phyloP scores from a whole-genome alignment of 495 filamentous ascomycete genomes.

The Durotheca rogersii region DNA sequence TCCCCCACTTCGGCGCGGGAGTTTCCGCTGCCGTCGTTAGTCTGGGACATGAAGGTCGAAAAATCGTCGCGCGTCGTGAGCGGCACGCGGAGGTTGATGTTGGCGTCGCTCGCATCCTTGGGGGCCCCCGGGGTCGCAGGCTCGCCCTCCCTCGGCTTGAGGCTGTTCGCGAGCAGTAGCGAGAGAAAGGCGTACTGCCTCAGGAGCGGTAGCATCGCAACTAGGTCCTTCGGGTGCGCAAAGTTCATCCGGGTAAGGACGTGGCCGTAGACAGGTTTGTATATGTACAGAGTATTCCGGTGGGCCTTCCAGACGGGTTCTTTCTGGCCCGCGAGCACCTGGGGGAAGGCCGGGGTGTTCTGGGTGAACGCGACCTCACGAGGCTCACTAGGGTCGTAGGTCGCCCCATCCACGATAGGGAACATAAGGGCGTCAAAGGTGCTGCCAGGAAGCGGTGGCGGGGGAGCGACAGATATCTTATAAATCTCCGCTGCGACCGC shows the following conservation, averaged over 20 bases:
- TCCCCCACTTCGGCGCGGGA: too few species aligned
- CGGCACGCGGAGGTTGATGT: slow-evolving; percentile 3
- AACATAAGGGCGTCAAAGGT: slow-evolving; percentile 71
- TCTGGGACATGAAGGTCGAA: slow-evolving; percentile 33
- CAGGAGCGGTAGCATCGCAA: slow-evolving; percentile 71
- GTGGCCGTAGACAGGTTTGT: slow-evolving; percentile 68
- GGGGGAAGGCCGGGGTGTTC: slow-evolving; percentile 27
- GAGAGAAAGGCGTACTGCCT: slow-evolving; percentile 74
- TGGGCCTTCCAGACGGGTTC: slow-evolving; percentile 55
- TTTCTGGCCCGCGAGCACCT: slow-evolving; percentile 33
- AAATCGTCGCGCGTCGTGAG: slow-evolving; percentile 39
- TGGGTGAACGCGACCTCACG: slow-evolving; percentile 41
- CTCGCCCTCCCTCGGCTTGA: slow-evolving; percentile 38
- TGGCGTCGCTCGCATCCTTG: too few species aligned
- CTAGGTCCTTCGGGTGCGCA: slow-evolving; percentile 80
- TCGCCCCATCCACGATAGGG: slow-evolving; percentile 41
- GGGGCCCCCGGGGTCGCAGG: slow-evolving; percentile 16
- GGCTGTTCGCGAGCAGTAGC: slow-evolving; percentile 62
- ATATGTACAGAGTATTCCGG: slow-evolving; percentile 66
- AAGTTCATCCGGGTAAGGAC: slow-evolving; percentile 74
- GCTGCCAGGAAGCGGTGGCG: slow-evolving; percentile 51
- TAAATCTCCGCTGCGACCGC: slow-evolving; percentile 67
- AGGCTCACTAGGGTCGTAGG: slow-evolving; percentile 43
- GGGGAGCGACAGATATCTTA: slow-evolving; percentile 59
- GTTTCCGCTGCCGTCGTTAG: not conserved